Percentiles rank a stretch among this genome's conserved stretches.
phyloP scores from a whole-genome alignment of 108 stramenopile genomes.

The Pseudonitzschia delicatissima region DNA sequence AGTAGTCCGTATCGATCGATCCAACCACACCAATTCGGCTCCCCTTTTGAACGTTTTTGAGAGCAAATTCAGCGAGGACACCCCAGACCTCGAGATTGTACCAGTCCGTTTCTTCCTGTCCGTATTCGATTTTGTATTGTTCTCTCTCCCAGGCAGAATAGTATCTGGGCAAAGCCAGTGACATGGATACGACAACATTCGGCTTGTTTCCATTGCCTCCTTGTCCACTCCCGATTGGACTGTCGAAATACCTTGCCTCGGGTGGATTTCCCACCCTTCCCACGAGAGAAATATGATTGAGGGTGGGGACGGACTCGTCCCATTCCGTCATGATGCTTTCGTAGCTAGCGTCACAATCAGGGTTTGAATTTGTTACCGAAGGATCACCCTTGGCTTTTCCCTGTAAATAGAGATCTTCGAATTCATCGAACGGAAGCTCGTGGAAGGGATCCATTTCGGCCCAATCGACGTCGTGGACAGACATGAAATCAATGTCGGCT shows the following conservation, averaged over 20 bases:
- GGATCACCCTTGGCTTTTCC: neutral
- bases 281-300: constrained; percentile 79
- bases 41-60: constrained; percentile 74
- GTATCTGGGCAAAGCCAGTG: constrained; percentile 78
- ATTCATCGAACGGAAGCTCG: neutral
- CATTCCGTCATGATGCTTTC: constrained; percentile 37
- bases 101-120: constrained; percentile 93
- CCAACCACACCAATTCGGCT: constrained; percentile 70
- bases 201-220: constrained; percentile 24
- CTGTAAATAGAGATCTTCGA: neutral
- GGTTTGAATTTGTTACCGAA: neutral
- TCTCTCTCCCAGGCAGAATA: constrained; percentile 80
- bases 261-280: constrained; percentile 85
- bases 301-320: constrained; percentile 70
- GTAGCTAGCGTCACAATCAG: neutral
- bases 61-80: constrained; percentile 78
- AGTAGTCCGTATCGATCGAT: constrained; percentile 54
- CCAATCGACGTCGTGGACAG: constrained; percentile 9
- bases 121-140: constrained; percentile 46
- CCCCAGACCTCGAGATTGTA: constrained; percentile 91
- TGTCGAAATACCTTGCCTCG: constrained; percentile 70
- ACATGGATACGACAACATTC: constrained; percentile 82
- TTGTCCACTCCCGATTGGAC: constrained; percentile 20
- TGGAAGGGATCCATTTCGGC: constrained; percentile 14
- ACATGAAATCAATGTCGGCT: constrained; percentile 5